Base-by-base conservation (phyloP, 192 early-diverging fungal genomes). In the Backusella mclennaniae region DNA sequence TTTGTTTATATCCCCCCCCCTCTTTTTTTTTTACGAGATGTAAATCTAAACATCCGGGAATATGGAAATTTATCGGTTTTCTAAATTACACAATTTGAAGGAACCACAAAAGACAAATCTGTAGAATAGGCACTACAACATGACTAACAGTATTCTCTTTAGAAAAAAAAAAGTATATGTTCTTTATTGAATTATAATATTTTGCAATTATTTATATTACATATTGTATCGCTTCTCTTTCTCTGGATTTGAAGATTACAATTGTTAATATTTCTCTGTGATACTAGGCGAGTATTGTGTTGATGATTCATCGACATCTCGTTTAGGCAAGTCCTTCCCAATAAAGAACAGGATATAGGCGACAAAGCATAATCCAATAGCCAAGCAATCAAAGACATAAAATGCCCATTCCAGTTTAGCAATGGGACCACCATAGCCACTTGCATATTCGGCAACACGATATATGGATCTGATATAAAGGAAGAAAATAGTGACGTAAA, bases 361-460 rank as follows among this genome's bases (percentile, higher is more conserved):
- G 19, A 69, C 1, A 38, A 69, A 69, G 2, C 68, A 41, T 12
- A 69, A 14, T 12, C 35, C 68, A 9, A 69, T 69, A 6, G 38
- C 21, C n/a, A 69, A 36, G n/a, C 35, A 23, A 26, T 69, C 68
- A 69, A 69, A 69, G 4, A 39, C 68, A 14, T 69, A 69, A 35
- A 69, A 69, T 23, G 68, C 68, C 68, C 68, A 69, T 17, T 69
- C 68, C 4, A 69, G 26, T 23, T 0, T 39, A 19, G 68, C 68
- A 41, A 69, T 69, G 19, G 68, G 68, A 0, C 68, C 68, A 14
- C 36, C 11, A 21, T 69, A 69, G 1, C 68, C 68, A 39, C 35
- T 69, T 12, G 68, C 68, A 36, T 69, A 69, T 39, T 69, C 68
- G 7, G 68, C 68, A 12, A 69, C 68, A 41, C 68, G 68, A 69